These are phyloP conservation scores for Quercus rubra DNA, from an alignment of 306 rosid species.

Conservation along the genomic window DNA sequence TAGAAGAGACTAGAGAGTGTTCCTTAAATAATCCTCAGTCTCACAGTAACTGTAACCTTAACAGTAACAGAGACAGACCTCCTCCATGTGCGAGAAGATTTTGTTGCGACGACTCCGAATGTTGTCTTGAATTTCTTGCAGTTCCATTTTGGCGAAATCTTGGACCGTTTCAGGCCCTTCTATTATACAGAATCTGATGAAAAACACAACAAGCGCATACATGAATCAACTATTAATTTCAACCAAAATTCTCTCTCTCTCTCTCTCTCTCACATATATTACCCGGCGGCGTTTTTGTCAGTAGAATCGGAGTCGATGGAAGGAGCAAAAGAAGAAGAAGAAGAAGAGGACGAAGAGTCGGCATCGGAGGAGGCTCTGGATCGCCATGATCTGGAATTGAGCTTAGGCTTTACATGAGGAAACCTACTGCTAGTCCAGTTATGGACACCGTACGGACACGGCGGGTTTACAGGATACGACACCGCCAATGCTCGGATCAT, in stretches of 20 bases:
- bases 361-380: slow-evolving; percentile 56
- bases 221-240: neutral
- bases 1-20: too few species aligned
- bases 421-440: slow-evolving; percentile 19
- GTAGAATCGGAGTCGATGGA: slow-evolving; percentile 58
- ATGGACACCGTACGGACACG: slow-evolving; percentile 9
- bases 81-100: slow-evolving; percentile 92
- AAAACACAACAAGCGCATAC: neutral
- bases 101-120: slow-evolving; percentile 93
- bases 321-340: slow-evolving; percentile 42
- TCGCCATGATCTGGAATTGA: slow-evolving; percentile 35
- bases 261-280: neutral
- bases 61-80: slow-evolving; percentile 40
- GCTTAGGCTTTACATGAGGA: slow-evolving; percentile 7
- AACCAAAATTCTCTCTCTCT: neutral
- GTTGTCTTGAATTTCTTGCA: slow-evolving; percentile 86
- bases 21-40: too few species aligned
- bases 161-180: slow-evolving; percentile 95
- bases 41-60: too few species aligned
- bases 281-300: slow-evolving; percentile 65
- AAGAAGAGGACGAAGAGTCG: slow-evolving; percentile 34
- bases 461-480: slow-evolving; percentile 28
- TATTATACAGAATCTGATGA: slow-evolving; percentile 79
- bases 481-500: slow-evolving; percentile 40
- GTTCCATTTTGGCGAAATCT: slow-evolving; percentile 83